A percentile compares a stretch with the other conserved stretches of the same genome.
Evolutionary conservation across 1,139 yeast genomes (phyloP).

Genomic region (Candida sojae): DNA sequence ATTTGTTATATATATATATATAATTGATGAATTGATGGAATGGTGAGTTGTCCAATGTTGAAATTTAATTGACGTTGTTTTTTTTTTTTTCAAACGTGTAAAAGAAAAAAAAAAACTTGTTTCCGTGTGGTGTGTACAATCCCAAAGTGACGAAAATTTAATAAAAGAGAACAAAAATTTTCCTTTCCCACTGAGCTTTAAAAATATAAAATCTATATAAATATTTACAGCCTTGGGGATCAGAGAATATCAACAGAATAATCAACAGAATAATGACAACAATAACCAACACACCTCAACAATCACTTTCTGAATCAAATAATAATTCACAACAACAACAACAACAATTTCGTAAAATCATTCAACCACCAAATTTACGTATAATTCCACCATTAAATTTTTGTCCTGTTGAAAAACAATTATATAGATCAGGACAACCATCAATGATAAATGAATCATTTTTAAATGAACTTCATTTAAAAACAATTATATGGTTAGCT

Average conservation of each 20-base stretch:
- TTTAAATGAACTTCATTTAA: slow-evolving; percentile 68
- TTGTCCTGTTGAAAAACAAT: slow-evolving; percentile 86
- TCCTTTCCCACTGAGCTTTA: no score
- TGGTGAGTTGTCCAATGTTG: neutral
- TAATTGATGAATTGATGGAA: no score
- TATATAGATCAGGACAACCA: slow-evolving; percentile 95
- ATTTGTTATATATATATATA: neutral
- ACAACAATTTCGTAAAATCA: slow-evolving; percentile 17
- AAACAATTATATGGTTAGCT: slow-evolving; percentile 90
- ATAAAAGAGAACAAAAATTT: no score
- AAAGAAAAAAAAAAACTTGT: neutral
- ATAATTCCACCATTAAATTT: slow-evolving; percentile 94
- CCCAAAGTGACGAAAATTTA: no score
- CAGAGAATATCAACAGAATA: neutral
- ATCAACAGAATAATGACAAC: neutral
- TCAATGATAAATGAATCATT: slow-evolving; percentile 90
- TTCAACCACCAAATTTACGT: slow-evolving; percentile 56
- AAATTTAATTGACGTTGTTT: neutral
- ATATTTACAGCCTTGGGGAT: no score
- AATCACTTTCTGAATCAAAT: no score
- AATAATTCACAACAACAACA: slow-evolving; percentile 6
- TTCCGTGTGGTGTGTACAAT: no score
- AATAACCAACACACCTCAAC: neutral
- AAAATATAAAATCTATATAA: no score
- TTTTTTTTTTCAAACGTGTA: neutral